Evolutionary conservation across 768 basidiomycete species (phyloP), one percentile per base, ranked within the genome.

Genomic region (Xerocomellus chrysenteron): DNA sequence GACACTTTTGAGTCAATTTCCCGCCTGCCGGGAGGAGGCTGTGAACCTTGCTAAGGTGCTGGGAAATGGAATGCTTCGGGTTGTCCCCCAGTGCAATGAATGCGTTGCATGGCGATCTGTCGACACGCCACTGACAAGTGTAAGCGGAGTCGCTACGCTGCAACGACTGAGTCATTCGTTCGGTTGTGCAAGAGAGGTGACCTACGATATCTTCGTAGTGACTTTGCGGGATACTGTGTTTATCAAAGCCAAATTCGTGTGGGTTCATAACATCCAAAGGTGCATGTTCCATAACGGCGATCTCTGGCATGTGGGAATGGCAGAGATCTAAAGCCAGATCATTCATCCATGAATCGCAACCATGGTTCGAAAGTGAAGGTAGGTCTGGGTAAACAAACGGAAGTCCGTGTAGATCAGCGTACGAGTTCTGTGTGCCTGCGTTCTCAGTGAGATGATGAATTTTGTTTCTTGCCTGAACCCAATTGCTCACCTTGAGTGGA

Each of bases 51-150:
- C 26, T 9, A 1, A 68, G 50, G 30, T 68, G 66, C 2, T 41
- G 47, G 3, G 59, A 44, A 19, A 68, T n/a, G 28, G 52, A 4
- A 1, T 64, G 58, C 40, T 61, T 66, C 35, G 55, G 9, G 48
- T 40, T 56, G n/a, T n/a, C n/a, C 17, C 43, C 49, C 5, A 24
- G 12, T 11, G 16, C 4, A 42, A 33, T 49, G n/a, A 2, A 0
- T 21, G 2, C 17, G 17, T 55, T 51, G 35, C 66, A 67, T 3
- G 47, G 52, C 2, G 17, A 35, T 11, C 55, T 63, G 19, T 60
- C 39, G 5, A n/a, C 46, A 13, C 3, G 0, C 65, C 65, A 66
- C 19, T 21, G 3, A 35, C 66, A 67, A 5, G 3, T 13, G 42
- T 21, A 8, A 16, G 2, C 12, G 26, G 16, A 28, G n/a, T 40